Evolutionary conservation across 495 filamentous ascomycete genomes (phyloP), one percentile per base, ranked within the genome.

Genomic region (Niebla homalea): DNA sequence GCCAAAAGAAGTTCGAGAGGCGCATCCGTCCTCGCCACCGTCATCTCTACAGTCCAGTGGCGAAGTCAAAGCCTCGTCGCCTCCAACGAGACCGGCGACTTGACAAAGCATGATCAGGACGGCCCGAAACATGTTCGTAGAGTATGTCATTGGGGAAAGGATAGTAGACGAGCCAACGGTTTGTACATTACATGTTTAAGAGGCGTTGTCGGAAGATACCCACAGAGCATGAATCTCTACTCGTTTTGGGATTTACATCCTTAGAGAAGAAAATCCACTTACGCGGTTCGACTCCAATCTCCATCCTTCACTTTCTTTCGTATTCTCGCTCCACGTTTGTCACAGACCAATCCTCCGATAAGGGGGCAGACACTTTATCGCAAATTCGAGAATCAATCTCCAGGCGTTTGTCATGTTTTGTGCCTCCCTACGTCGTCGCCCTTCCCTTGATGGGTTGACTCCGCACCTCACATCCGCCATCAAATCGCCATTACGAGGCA

Each of bases 401-500:
- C 5, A 36, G 20, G 1, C 20, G 6, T 36, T 11, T 20, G 4
- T 29, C 25, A 71, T 76, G 58, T 73, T 83, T 60, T 79, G 72
- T 62, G 68, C 70, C 8, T 71, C 71, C 21, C 67, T 85, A 36
- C 72, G 78, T 25, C 66, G 67, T 43, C 70, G 73, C 35, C 57
- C 63, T 4, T 66, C 71, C 21, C 82, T 78, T 76, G 62, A 61
- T 11, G 56, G 67, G 12, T 54, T 76, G 8, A 61, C 67, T 2
- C 59, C 72, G 2, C 52, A 62, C 20, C 65, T 85, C 39, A 58
- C 66, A 5, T 61, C 67, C 23, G 49, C 62, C 10, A 55, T 59
- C 14, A 20, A 43, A 10, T 53, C 60, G 39, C 63, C 40, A 48
- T 74, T 78, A 59, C 68, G 71, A 67, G 78, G 81, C 76, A 64